Percentiles rank a stretch among this genome's conserved stretches.
Evolutionary conservation across 2,329 filamentous ascomycete species (phyloP).

Genomic region (Corniculantispora saksenae): DNA sequence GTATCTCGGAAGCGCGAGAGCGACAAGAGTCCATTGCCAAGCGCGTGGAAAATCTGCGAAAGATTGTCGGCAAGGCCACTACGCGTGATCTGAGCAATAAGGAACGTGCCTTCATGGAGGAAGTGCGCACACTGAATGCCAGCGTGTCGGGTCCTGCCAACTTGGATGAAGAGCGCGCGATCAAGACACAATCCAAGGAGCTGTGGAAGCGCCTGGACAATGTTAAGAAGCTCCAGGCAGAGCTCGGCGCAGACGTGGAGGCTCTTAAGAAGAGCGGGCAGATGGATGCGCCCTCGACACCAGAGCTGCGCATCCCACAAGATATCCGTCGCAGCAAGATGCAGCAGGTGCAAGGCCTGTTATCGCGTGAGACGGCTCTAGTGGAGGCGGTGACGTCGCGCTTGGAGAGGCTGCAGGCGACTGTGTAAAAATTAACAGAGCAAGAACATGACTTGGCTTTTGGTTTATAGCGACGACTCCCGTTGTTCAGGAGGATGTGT

Average conservation of each 20-base stretch:
- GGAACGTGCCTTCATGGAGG: slow-evolving; percentile 48
- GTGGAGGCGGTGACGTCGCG: slow-evolving; percentile 66
- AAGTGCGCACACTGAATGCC: slow-evolving; percentile 56
- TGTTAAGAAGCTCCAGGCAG: slow-evolving; percentile 53
- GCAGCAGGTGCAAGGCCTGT: slow-evolving; percentile 60
- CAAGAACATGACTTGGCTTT: neutral
- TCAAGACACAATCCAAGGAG: slow-evolving; percentile 46
- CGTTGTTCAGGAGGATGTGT: neutral
- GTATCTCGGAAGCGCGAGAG: slow-evolving; percentile 55
- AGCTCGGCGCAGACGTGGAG: slow-evolving; percentile 53
- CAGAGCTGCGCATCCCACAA: slow-evolving; percentile 55
- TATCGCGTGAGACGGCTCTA: slow-evolving; percentile 67
- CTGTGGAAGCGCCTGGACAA: slow-evolving; percentile 60
- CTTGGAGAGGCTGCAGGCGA: slow-evolving; percentile 57
- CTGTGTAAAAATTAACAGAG: slow-evolving; percentile 26
- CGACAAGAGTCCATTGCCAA: slow-evolving; percentile 58
- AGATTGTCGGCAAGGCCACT: slow-evolving; percentile 43
- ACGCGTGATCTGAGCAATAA: slow-evolving; percentile 46
- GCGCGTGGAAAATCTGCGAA: slow-evolving; percentile 60
- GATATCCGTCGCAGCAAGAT: slow-evolving; percentile 65
- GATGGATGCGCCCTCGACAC: slow-evolving; percentile 32
- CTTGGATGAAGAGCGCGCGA: slow-evolving; percentile 32
- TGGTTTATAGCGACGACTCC: slow-evolving; percentile 15
- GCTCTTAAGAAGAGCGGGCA: slow-evolving; percentile 39
- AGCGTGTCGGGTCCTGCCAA: slow-evolving; percentile 43